A percentile compares a stretch with the other conserved stretches of the same genome.
Conservation (phyloP, 2,329 filamentous ascomycete species). For the Fusarium austroafricanum region DNA sequence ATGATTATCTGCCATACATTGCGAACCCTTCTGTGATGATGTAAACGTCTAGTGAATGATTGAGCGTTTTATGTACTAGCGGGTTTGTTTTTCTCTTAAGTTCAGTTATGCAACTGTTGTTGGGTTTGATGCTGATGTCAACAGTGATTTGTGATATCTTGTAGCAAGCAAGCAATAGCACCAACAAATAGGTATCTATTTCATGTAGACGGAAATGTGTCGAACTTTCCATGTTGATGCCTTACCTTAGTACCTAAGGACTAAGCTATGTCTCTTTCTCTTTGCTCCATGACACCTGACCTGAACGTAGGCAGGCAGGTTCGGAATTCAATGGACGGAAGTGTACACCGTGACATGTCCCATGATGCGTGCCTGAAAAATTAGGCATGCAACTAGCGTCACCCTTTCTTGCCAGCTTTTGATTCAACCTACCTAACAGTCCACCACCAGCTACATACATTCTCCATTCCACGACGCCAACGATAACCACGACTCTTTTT, state of each 20-base stretch:
- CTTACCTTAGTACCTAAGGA: no score
- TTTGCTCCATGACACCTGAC: slow-evolving; percentile 22
- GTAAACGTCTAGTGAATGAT: background rate
- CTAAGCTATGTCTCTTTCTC: background rate
- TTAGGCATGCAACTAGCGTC: slow-evolving; percentile 40
- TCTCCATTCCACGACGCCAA: slow-evolving; percentile 40
- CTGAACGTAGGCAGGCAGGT: slow-evolving; percentile 3
- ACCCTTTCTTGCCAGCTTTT: slow-evolving; percentile 49
- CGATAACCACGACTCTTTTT: slow-evolving; percentile 41
- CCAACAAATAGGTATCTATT: no score
- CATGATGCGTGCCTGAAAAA: slow-evolving; percentile 39
- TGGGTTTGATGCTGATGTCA: no score
- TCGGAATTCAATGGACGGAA: slow-evolving; percentile 9
- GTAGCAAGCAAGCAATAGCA: background rate
- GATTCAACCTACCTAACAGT: slow-evolving; percentile 37
- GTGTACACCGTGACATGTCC: slow-evolving; percentile 38
- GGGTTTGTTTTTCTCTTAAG: background rate
- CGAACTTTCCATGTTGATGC: no score
- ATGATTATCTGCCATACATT: slow-evolving; percentile 18
- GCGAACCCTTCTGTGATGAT: background rate
- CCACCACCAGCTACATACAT: slow-evolving; percentile 32
- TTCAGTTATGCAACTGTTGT: background rate
- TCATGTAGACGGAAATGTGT: background rate
- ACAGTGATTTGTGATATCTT: background rate
- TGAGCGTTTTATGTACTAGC: background rate